These are phyloP conservation scores for Kodamaea ohmeri DNA, from an alignment of 1,139 yeast genomes.

Conservation along the genomic window DNA sequence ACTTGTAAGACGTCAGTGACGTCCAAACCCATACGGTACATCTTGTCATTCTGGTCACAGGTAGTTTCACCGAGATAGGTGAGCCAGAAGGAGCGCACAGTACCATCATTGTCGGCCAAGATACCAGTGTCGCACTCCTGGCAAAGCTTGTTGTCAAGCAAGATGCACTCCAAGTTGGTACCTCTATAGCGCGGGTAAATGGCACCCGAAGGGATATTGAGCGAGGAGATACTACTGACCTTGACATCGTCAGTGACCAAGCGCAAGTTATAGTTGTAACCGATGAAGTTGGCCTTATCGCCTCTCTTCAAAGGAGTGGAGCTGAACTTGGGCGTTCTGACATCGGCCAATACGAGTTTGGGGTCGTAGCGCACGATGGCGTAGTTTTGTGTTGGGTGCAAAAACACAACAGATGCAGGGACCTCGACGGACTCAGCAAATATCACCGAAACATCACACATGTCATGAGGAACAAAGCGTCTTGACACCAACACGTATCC, in stretches of 20 bases:
- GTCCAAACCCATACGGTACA: constrained; percentile 81
- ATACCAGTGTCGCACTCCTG: constrained; percentile 81
- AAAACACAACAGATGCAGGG: constrained; percentile 76
- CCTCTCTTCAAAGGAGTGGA: constrained; percentile 65
- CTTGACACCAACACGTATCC: constrained; percentile 84
- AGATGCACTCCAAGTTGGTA: constrained; percentile 73
- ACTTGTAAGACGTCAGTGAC: constrained; percentile 61
- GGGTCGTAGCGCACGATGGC: constrained; percentile 87
- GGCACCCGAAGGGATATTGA: constrained; percentile 68
- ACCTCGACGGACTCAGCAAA: constrained; percentile 84
- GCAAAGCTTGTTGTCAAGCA: constrained; percentile 70
- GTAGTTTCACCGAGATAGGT: constrained; percentile 70
- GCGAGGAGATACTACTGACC: constrained; percentile 72
- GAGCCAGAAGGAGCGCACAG: constrained; percentile 80
- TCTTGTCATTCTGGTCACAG: constrained; percentile 49
- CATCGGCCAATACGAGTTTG: constrained; percentile 42
- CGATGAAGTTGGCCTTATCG: constrained; percentile 71
- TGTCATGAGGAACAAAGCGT: constrained; percentile 77
- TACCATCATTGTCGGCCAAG: constrained; percentile 74
- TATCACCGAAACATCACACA: constrained; percentile 73
- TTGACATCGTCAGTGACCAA: constrained; percentile 73
- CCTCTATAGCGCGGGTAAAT: constrained; percentile 81
- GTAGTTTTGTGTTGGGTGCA: constrained; percentile 87
- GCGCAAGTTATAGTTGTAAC: constrained; percentile 70
- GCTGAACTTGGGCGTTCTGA: constrained; percentile 61